Conservation (phyloP, 208 protist species). For the Trichomonas gallinae region DNA sequence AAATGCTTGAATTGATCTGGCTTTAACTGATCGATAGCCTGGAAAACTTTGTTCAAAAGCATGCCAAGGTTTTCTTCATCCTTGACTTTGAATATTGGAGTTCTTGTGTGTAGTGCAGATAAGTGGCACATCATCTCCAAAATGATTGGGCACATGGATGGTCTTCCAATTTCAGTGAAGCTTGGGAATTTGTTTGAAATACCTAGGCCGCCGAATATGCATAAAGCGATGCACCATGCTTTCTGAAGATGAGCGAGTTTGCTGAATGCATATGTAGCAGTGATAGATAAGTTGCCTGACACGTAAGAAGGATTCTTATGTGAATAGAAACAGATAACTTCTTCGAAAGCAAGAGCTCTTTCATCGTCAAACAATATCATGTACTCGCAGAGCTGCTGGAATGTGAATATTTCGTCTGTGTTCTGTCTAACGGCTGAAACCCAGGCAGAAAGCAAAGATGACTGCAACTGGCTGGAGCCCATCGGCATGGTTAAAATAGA, state of each 20-base stretch:
- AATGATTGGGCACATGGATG: neutral
- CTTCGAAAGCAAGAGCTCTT: neutral
- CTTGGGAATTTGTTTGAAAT: neutral
- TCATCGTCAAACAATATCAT: slow-evolving; percentile 9
- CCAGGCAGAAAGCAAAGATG: neutral
- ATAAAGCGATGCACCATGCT: neutral
- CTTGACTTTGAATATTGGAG: neutral
- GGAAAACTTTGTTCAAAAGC: neutral
- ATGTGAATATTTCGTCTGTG: neutral
- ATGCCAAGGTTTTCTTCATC: neutral
- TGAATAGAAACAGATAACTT: neutral
- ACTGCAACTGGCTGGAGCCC: neutral
- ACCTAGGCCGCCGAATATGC: neutral
- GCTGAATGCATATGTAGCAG: neutral
- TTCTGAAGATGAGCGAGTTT: neutral
- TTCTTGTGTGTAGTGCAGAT: neutral
- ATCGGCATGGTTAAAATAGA: neutral
- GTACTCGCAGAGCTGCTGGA: neutral
- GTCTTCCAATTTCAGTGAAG: neutral
- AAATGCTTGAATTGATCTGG: neutral
- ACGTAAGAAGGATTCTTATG: neutral
- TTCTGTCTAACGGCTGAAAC: neutral
- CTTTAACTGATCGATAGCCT: neutral
- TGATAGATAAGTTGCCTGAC: neutral
- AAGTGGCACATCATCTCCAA: neutral